Evolutionary conservation across 768 basidiomycete species (phyloP).

Genomic region (Coprinellus aureogranulatus): DNA sequence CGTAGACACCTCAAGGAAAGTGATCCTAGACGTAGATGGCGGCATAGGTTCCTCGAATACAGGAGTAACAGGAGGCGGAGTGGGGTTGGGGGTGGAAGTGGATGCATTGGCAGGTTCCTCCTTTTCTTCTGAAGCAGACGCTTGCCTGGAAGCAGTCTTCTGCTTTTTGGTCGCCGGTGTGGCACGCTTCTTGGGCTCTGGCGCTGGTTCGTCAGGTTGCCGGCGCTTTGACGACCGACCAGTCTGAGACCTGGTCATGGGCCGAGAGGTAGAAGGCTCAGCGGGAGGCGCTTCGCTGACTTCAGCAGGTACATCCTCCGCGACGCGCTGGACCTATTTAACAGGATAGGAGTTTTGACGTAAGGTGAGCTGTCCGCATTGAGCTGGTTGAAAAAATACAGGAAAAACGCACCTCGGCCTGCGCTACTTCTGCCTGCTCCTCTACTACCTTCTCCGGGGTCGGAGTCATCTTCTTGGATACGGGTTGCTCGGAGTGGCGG

Average conservation of each 20-base stretch:
- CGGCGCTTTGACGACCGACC: conserved; percentile 28
- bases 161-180: neutral
- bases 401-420: conserved; percentile 9
- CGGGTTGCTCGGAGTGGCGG: neutral
- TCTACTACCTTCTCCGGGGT: neutral
- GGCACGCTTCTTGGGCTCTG: conserved; percentile 7
- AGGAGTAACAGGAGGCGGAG: conserved; percentile 1
- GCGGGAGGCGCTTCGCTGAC: neutral
- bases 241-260: conserved; percentile 37
- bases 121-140: neutral
- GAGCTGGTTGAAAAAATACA: conserved; percentile 16
- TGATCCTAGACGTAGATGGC: conserved; percentile 6
- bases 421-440: neutral
- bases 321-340: conserved; percentile 6
- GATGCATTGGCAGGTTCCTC: neutral
- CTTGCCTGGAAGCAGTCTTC: conserved; percentile 1
- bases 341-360: conserved; percentile 8
- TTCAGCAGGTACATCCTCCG: neutral
- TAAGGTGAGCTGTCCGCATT: conserved; percentile 2
- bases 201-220: conserved; percentile 17
- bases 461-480: neutral
- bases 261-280: conserved; percentile 18
- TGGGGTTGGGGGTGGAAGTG: conserved; percentile 4
- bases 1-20: conserved; percentile 15
- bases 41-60: neutral